Evolutionary conservation across 345 rosid genomes (phyloP).

Genomic region (Ceriops decandra): DNA sequence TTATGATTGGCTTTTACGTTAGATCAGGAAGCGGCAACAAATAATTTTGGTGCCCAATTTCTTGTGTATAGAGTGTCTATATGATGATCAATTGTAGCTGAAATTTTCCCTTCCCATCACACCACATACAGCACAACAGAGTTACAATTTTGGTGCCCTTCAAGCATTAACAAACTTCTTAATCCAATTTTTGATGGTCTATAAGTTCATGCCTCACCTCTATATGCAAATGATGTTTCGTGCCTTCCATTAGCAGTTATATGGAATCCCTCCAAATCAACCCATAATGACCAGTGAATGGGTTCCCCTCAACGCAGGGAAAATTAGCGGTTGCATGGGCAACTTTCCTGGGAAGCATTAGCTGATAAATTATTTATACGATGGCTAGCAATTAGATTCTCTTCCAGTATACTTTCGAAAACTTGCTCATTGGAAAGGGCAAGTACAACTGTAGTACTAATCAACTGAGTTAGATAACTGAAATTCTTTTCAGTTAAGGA

Average conservation of each 20-base stretch:
- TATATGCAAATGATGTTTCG: slow-evolving; percentile 75
- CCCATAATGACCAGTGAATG: slow-evolving; percentile 77
- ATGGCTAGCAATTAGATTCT: slow-evolving; percentile 37
- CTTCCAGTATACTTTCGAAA: slow-evolving; percentile 42
- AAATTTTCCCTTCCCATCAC: no score
- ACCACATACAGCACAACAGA: no score
- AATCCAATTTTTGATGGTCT: slow-evolving; percentile 2
- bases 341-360: slow-evolving; percentile 36
- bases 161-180: slow-evolving; percentile 3
- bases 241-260: slow-evolving; percentile 84
- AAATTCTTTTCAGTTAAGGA: no score
- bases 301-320: slow-evolving; percentile 67
- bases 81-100: no score
- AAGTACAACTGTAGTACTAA: not conserved
- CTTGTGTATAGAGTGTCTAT: no score
- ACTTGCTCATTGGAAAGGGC: slow-evolving; percentile 68
- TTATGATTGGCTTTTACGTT: no score
- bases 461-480: no score
- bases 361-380: slow-evolving; percentile 22
- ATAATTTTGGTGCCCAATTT: no score
- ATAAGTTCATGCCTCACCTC: slow-evolving; percentile 52
- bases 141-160: not conserved
- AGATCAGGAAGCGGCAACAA: no score
- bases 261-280: slow-evolving; percentile 76
- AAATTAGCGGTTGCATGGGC: slow-evolving; percentile 52